Evolutionary conservation across 1,284 basidiomycete genomes (phyloP).

Genomic region (Mycena sp.): DNA sequence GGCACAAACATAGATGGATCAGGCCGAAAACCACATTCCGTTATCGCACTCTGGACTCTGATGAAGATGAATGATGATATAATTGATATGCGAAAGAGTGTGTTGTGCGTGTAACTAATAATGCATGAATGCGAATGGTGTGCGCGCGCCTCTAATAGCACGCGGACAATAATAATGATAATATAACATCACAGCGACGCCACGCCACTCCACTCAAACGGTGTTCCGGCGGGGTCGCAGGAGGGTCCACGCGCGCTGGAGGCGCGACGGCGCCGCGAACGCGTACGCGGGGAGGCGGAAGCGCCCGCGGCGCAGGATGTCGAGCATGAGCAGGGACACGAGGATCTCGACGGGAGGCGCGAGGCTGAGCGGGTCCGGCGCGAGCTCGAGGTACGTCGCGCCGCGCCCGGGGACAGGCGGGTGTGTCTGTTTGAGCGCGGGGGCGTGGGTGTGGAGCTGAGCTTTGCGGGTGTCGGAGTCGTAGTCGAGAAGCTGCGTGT

Average conservation of each 20-base stretch:
- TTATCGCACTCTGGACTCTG: too few species aligned
- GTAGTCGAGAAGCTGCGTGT: slow-evolving; percentile 20
- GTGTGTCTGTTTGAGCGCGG: slow-evolving; percentile 13
- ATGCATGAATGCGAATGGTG: too few species aligned
- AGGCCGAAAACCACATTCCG: too few species aligned
- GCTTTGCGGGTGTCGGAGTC: slow-evolving; percentile 23
- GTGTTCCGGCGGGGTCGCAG: slow-evolving; percentile 21
- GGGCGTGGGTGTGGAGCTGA: slow-evolving; percentile 13
- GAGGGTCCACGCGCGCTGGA: slow-evolving; percentile 11
- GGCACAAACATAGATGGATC: too few species aligned
- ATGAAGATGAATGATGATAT: too few species aligned
- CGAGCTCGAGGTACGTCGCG: slow-evolving; percentile 17
- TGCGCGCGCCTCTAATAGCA: background rate
- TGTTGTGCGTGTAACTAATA: too few species aligned
- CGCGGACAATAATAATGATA: too few species aligned
- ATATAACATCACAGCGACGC: too few species aligned
- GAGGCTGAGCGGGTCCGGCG: slow-evolving; percentile 20
- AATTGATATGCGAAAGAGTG: too few species aligned
- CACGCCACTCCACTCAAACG: too few species aligned
- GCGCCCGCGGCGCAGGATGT: slow-evolving; percentile 49
- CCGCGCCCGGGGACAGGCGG: slow-evolving; percentile 18
- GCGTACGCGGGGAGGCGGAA: slow-evolving; percentile 42
- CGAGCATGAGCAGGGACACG: slow-evolving; percentile 52
- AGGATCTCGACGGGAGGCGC: slow-evolving; percentile 24
- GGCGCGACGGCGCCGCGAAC: slow-evolving; percentile 23